phyloP scores from a whole-genome alignment of 805 yeast species.

The Tetrapisispora iriomotensis region DNA sequence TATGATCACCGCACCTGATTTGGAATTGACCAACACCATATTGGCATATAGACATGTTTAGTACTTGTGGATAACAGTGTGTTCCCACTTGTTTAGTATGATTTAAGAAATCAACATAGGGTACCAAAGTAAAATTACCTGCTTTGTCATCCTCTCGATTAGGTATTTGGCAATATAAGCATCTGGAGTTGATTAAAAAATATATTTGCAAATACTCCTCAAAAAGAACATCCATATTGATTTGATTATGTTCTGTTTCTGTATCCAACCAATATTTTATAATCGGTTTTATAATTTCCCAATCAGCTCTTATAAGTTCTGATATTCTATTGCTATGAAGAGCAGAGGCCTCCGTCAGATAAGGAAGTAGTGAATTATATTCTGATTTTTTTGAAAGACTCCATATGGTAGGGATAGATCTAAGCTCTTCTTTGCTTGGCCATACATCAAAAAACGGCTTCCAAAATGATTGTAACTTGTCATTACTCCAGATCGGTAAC shows the following conservation, averaged over 20 bases:
- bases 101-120: conserved; percentile 80
- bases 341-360: conserved; percentile 38
- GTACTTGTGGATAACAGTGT: conserved; percentile 44
- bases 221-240: conserved; percentile 5
- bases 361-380: conserved; percentile 23
- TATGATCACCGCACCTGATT: conserved; percentile 16
- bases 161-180: conserved; percentile 67
- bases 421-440: conserved; percentile 48
- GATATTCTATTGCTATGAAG: conserved; percentile 35
- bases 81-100: conserved; percentile 42
- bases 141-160: conserved; percentile 33
- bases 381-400: conserved; percentile 21
- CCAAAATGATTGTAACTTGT: conserved; percentile 44
- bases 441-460: conserved; percentile 54
- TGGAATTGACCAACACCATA: conserved; percentile 27
- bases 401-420: conserved; percentile 59
- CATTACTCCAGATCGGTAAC: conserved; percentile 18
- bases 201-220: conserved; percentile 55
- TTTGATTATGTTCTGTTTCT: background rate
- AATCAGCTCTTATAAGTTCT: conserved; percentile 38
- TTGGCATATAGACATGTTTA: conserved; percentile 4
- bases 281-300: conserved; percentile 27
- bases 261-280: conserved; percentile 13
- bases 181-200: conserved; percentile 86
- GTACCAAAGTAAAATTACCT: conserved; percentile 83